Base-by-base conservation (phyloP, 352 stramenopile species). In the Pythium dissimile region DNA sequence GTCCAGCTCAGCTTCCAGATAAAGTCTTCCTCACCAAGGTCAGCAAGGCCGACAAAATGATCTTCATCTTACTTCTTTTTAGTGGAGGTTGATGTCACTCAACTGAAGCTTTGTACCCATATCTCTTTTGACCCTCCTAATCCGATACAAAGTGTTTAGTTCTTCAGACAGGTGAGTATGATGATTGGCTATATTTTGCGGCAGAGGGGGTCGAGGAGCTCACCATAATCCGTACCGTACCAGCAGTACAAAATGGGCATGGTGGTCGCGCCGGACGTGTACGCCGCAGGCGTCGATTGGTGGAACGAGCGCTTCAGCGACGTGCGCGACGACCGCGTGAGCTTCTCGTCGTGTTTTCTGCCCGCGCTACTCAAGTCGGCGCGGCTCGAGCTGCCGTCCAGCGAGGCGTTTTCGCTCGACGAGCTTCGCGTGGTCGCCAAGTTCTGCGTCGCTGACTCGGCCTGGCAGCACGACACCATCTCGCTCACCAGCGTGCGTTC, bases 371-470 rank as follows among this genome's bases (percentile, higher is more conserved):
- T 85, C 32, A 57, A 70, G 44, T 53, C 46, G 12, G 77, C 69
- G 27, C 73, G 75, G 27, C 43, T 71, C 26, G 67, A 72, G 16
- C 56, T 63, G 24, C 52, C 78, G 12, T 49, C 68, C 7, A 39
- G 59, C 31, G 56, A 71, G 13, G 60, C 72, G 55, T 66, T 87
- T 21, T 89, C 80, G 35, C 51, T 72, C 52, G 80, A 86, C 47
- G 77, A 87, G 64, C 64, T 88, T 31, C 69, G 71, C 26, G 64
- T 86, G 30, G 49, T 89, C 28, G 63, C 71, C 41, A 76, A 81
- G 52, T 83, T 73, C 44, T 84, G 73, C 62, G 48, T 89, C 44
- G 74, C 66, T 42, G 50, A 73, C 31, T 52, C 63, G 46, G 72
- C 73, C 21, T 72, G 73, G 67, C 54, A 67, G 44, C 66, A 64